Evolutionary conservation across 1,284 basidiomycete species (phyloP).

Genomic region (Ustilago shanxiensis): DNA sequence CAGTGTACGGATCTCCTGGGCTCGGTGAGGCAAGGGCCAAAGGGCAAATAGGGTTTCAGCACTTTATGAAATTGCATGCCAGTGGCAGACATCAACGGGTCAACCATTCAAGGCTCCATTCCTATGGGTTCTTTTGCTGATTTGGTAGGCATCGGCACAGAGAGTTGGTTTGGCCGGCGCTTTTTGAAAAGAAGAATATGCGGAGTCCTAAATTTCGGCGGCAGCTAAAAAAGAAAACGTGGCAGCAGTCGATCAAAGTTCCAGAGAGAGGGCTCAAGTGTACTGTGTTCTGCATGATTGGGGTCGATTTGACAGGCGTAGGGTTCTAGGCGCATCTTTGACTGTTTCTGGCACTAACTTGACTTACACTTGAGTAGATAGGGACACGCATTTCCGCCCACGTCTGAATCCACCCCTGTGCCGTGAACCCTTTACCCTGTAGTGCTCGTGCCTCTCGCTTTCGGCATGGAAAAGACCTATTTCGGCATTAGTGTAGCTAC

Average conservation of each 20-base stretch:
- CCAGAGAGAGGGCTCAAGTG: neutral
- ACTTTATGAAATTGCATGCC: too few relatives aligned
- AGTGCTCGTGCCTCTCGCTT: neutral
- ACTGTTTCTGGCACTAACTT: neutral
- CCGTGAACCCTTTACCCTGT: neutral
- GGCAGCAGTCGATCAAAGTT: neutral
- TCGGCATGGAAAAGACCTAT: neutral
- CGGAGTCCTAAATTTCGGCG: slow-evolving; percentile 7
- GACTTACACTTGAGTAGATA: neutral
- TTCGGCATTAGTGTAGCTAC: too few relatives aligned
- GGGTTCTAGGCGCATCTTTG: slow-evolving; percentile 8
- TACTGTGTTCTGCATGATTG: neutral
- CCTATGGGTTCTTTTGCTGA: too few relatives aligned
- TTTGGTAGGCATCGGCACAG: neutral
- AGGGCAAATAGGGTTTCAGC: neutral
- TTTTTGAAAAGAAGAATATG: neutral
- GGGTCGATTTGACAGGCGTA: neutral
- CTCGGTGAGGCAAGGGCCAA: neutral
- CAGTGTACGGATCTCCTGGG: slow-evolving; percentile 13
- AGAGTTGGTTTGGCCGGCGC: slow-evolving; percentile 2
- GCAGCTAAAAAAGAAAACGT: slow-evolving; percentile 12
- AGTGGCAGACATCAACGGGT: too few relatives aligned
- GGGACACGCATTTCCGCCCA: neutral
- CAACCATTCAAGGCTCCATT: too few relatives aligned
- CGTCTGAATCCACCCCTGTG: neutral